phyloP scores from a whole-genome alignment of 257 asterid genomes.

The Capsicum baccatum region DNA sequence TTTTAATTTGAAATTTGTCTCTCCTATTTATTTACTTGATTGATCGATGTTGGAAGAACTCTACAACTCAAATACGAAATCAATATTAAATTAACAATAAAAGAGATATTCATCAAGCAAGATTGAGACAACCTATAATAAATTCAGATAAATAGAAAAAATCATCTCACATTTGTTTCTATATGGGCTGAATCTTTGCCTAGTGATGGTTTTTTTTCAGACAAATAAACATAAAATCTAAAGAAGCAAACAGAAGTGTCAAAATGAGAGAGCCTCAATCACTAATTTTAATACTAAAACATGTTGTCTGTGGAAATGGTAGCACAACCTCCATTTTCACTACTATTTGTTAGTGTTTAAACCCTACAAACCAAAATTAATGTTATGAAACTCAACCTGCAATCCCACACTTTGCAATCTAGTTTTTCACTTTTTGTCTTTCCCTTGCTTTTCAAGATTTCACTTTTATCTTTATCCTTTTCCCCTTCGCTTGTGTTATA shows the following conservation, averaged over 20 bases:
- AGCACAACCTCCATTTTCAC: constrained; percentile 21
- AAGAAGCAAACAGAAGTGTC: neutral
- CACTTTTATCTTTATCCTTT: neutral
- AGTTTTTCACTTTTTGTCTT: neutral
- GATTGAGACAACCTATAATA: too few relatives aligned
- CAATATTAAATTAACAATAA: too few relatives aligned
- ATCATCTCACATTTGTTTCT: too few relatives aligned
- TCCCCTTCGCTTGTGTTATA: too few relatives aligned
- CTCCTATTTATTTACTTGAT: neutral
- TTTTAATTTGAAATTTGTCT: neutral
- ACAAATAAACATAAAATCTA: constrained; percentile 20
- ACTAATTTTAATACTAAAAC: neutral
- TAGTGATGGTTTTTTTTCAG: neutral
- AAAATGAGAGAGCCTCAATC: neutral
- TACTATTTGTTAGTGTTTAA: constrained; percentile 19
- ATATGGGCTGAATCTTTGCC: neutral
- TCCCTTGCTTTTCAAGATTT: constrained; percentile 7
- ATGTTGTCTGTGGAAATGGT: constrained; percentile 20
- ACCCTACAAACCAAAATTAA: constrained; percentile 25
- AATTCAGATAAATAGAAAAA: too few relatives aligned
- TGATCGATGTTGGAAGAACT: neutral
- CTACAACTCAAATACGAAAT: neutral
- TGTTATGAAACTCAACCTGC: too few relatives aligned
- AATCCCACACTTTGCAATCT: too few relatives aligned
- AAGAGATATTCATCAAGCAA: too few relatives aligned